These are phyloP conservation scores for Solanum chilense DNA, from an alignment of 257 asterid species.

Conservation along the genomic window DNA sequence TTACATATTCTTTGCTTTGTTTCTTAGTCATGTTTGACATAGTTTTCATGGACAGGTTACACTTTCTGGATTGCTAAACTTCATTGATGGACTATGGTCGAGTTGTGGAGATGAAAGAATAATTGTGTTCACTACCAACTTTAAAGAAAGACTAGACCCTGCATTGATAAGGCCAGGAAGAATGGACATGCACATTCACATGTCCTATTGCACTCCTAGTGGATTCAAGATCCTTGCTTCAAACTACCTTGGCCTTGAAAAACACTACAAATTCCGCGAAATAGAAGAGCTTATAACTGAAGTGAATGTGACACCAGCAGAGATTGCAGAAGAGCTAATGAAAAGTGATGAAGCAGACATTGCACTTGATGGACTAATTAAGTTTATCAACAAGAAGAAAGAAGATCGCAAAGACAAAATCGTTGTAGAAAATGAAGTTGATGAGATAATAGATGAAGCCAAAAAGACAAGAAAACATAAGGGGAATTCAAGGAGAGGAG, in stretches of 20 bases:
- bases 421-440: neutral
- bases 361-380: slow-evolving; percentile 2
- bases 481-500: slow-evolving; percentile 7
- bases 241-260: slow-evolving; percentile 14
- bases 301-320: slow-evolving; percentile 16
- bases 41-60: slow-evolving; percentile 5
- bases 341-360: slow-evolving; percentile 4
- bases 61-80: slow-evolving; percentile 18
- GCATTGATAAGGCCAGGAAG: slow-evolving; percentile 29
- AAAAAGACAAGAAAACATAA: neutral
- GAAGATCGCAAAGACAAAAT: neutral
- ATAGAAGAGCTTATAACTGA: slow-evolving; percentile 12
- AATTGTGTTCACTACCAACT: slow-evolving; percentile 23
- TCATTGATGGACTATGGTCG: slow-evolving; percentile 32
- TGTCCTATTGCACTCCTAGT: slow-evolving; percentile 22
- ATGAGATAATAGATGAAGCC: neutral
- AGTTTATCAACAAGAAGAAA: slow-evolving; percentile 2
- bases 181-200: slow-evolving; percentile 31
- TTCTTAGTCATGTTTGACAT: neutral
- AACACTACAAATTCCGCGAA: neutral
- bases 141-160: slow-evolving; percentile 26
- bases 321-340: slow-evolving; percentile 15
- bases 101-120: slow-evolving; percentile 33
- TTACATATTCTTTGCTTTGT: neutral
- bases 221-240: slow-evolving; percentile 25